Evolutionary conservation across 768 basidiomycete genomes (phyloP), one percentile per base, ranked within the genome.

Genomic region (Hysterangium stoloniferum): DNA sequence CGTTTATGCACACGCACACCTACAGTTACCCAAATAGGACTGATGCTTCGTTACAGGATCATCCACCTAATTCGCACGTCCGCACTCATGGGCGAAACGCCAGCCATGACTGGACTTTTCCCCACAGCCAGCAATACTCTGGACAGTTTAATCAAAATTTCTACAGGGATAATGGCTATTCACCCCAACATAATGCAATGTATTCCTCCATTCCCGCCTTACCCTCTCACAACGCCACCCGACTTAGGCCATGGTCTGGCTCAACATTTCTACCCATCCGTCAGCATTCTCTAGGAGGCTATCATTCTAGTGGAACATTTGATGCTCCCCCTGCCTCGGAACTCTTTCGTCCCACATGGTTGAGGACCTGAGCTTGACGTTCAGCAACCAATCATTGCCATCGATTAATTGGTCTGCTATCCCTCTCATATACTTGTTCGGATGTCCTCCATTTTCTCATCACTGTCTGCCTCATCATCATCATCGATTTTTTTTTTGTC

Each of bases 321-420:
- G 17, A 45, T 13, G 44, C 44, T 19, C 44, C 44, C 17, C 44
- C 44, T 45, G 15, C 44, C 27, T 45, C 44, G 29, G 44, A 29
- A n/a, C 44, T 51, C 17, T 43, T 51, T 19, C 40, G 49, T 43
- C 49, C 49, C 12, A 51, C 49, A 19, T 51, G 49, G 49, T 27
- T 51, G 29, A 51, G 49, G 49, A 51, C 49, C 13, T 51, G 48
- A 50, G 31, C 48, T 29, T 31, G 29, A 31, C 19, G 38, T 24
- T 51, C 38, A 25, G 28, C 13, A 11, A 22, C 28, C 38, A 19
- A 22, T 19, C 17, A 27, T 20, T 48, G 19, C 12, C 31, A 17
- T n/a, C 12, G 11, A 49, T 20, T 28, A 40, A 17, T 36, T 15
- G 29, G 13, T 32, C 27, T 51, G 27, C 27, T 22, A 15, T 29